Evolutionary conservation across 1,284 basidiomycete genomes (phyloP).

Genomic region (Cerrena zonata): DNA sequence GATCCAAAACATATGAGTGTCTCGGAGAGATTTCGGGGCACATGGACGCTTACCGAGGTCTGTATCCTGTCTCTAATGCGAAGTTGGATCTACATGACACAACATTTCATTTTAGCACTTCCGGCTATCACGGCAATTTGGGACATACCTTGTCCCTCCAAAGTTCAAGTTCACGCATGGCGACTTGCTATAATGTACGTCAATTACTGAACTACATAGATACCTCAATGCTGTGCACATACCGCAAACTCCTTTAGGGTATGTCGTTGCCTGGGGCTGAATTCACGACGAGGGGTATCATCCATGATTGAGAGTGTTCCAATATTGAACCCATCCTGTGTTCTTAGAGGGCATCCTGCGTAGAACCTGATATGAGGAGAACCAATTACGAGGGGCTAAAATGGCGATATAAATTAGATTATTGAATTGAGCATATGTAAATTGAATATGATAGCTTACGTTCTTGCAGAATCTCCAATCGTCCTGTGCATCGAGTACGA

Average conservation of each 20-base stretch:
- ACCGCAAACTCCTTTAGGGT: conserved; percentile 90
- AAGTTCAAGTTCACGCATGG: conserved; percentile 94
- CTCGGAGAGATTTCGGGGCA: conserved; percentile 2
- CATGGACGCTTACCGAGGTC: conserved; percentile 53
- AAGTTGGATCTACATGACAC: conserved; percentile 68
- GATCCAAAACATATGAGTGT: conserved; percentile 3
- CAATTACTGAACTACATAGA: conserved; percentile 3
- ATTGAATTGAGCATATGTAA: conserved; percentile 5
- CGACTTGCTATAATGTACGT: conserved; percentile 53
- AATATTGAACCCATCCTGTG: conserved; percentile 85
- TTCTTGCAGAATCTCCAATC: conserved; percentile 89
- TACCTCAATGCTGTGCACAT: conserved; percentile 15
- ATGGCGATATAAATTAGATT: not conserved
- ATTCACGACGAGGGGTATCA: conserved; percentile 77
- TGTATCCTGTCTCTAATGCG: conserved; percentile 88
- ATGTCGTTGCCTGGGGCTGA: conserved; percentile 83
- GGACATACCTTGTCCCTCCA: conserved; percentile 80
- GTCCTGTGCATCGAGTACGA: conserved; percentile 70
- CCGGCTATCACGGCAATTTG: no score
- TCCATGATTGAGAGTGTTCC: conserved; percentile 85
- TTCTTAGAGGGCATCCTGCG: conserved; percentile 84
- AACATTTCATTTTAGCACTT: conserved; percentile 2
- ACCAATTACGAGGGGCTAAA: conserved; percentile 74
- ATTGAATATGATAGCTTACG: conserved; percentile 36
- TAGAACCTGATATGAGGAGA: conserved; percentile 79